Evolutionary conservation across 2,329 filamentous ascomycete species (phyloP), one percentile per base, ranked within the genome.

Genomic region (Daldinia sp.): DNA sequence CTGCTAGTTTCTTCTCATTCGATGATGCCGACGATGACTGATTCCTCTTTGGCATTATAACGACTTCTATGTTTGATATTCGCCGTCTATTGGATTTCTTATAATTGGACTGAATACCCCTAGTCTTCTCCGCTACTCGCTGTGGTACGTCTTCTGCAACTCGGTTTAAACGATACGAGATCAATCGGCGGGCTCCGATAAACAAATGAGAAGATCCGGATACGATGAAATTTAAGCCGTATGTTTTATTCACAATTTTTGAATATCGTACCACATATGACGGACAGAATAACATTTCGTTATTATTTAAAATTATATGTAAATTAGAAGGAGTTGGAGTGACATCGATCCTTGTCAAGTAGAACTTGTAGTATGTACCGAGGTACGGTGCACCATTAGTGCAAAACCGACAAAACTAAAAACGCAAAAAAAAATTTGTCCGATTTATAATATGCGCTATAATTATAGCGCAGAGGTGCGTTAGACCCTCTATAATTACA

Each of bases 1-100:
- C 81, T 68, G 66, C 76, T 75, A 23, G 75, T 35, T 72, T 76
- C 43, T 73, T 74, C 11, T 79, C 64, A 64, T 77, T 75, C 3
- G 11, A 5, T 4, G 58, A 48, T 13, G 43, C 15, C 34, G 65
- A 43, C 27, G 52, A 29, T n/a, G 55, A 56, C 25, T 66, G 49
- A 17, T 34, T 32, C 15, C 17, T 50, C 29, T 23, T 62, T 6
- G 48, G 19, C 37, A 58, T 63, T 25, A 25, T 27, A 15, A 23
- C 11, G n/a, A 4, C 1, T 23, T 21, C 23, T 4, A 3, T 25
- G 37, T 23, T 15, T 21, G 9, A 11, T 7, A 29, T 29, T 17
- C 7, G 37, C 23, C 13, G n/a, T 25, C 13, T 48, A 30, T 48
- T 45, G 4, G n/a, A 41, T 27, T 15, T 3, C 21, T 1, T 37